Conservation (phyloP, 176 grass and related monocot genomes). For the Zizania latifolia region DNA sequence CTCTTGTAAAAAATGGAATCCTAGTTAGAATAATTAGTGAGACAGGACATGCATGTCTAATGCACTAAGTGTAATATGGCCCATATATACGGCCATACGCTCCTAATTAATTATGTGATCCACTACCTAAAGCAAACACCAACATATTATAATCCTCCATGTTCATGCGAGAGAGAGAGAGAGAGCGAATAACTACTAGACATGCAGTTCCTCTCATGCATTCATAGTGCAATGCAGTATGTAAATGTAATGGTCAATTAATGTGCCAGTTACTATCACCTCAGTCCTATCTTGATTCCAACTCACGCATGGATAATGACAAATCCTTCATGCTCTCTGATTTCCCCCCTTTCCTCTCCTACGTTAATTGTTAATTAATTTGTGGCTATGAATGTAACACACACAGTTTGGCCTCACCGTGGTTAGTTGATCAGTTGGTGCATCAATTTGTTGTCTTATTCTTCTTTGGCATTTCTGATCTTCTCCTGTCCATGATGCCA, state of each 20-base stretch:
- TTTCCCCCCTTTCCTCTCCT: background rate
- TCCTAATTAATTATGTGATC: slow-evolving; percentile 45
- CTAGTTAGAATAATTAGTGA: slow-evolving; percentile 8
- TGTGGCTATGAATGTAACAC: slow-evolving; percentile 34
- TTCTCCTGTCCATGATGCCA: background rate
- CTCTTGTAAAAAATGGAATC: slow-evolving; percentile 31
- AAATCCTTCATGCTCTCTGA: background rate
- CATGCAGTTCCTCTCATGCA: slow-evolving; percentile 31
- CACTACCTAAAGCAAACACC: slow-evolving; percentile 43
- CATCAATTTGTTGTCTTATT: slow-evolving; percentile 1
- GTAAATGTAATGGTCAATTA: background rate
- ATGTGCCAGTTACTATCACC: slow-evolving; percentile 37
- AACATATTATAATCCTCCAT: slow-evolving; percentile 1
- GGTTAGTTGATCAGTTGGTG: background rate
- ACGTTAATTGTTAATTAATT: slow-evolving; percentile 1
- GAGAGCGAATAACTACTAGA: slow-evolving; percentile 3
- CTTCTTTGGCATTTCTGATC: background rate
- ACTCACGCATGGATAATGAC: background rate
- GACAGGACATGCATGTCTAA: background rate
- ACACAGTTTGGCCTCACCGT: background rate
- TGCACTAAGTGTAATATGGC: slow-evolving; percentile 35
- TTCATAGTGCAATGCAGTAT: background rate
- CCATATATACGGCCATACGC: slow-evolving; percentile 18
- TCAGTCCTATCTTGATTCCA: slow-evolving; percentile 18
- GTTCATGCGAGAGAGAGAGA: background rate